These are phyloP conservation scores for Penicillium verhagenii DNA, from an alignment of 495 filamentous ascomycete species.

Conservation along the genomic window DNA sequence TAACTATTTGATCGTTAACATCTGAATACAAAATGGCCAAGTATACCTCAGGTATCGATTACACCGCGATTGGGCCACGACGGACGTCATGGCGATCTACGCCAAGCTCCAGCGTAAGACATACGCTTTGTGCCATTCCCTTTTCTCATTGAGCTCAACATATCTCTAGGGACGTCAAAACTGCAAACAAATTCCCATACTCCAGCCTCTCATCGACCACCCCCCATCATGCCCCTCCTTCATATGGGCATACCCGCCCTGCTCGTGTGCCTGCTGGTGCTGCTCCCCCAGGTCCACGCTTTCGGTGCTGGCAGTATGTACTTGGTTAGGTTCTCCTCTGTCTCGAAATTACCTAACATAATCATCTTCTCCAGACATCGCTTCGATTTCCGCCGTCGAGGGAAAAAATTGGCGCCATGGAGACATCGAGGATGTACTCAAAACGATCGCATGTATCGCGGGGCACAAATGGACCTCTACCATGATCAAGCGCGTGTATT, in stretches of 20 bases:
- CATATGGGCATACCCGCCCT: conserved; percentile 34
- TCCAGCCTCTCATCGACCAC: not conserved
- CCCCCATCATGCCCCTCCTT: conserved; percentile 14
- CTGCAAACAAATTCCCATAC: not conserved
- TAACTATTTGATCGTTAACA: too few relatives aligned
- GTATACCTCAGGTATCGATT: conserved; percentile 1
- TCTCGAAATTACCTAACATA: conserved; percentile 11
- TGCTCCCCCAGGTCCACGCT: conserved; percentile 54
- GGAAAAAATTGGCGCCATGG: conserved; percentile 97
- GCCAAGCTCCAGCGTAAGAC: conserved; percentile 15
- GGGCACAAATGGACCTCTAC: conserved; percentile 94
- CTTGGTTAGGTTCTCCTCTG: not conserved
- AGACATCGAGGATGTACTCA: conserved; percentile 93
- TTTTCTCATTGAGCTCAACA: not conserved
- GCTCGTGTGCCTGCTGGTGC: conserved; percentile 59
- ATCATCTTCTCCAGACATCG: conserved; percentile 65
- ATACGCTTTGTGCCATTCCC: conserved; percentile 6
- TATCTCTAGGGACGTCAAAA: not conserved
- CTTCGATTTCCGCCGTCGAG: conserved; percentile 88
- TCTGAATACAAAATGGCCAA: too few relatives aligned
- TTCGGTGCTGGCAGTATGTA: conserved; percentile 82
- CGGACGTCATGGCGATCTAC: conserved; percentile 14
- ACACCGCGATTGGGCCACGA: not conserved
- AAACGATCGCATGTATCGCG: conserved; percentile 79
- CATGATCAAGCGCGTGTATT: conserved; percentile 88